Evolutionary conservation across 805 yeast species (phyloP).

Genomic region (Cyberlindnera maclurae): DNA sequence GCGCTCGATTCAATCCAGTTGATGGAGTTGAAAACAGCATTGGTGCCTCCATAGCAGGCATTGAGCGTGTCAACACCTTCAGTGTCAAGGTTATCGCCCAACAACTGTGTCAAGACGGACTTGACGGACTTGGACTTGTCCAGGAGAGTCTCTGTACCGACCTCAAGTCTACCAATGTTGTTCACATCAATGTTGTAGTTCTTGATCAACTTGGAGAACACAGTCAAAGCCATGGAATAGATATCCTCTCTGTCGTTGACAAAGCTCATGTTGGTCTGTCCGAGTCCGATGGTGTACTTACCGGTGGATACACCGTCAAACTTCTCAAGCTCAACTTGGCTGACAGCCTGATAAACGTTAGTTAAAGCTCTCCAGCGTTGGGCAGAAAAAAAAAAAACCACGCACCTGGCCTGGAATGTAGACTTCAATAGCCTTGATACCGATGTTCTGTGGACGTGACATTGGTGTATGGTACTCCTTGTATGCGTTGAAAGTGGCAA

Average conservation of each 20-base stretch:
- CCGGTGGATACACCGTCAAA: constrained; percentile 86
- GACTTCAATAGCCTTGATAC: constrained; percentile 93
- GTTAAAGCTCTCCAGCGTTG: background rate
- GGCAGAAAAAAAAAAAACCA: background rate
- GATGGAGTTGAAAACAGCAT: constrained; percentile 85
- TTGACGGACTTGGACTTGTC: constrained; percentile 97
- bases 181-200: constrained; percentile 78
- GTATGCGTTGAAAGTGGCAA: too few relatives aligned
- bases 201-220: constrained; percentile 62
- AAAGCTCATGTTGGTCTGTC: constrained; percentile 97
- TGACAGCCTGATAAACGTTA: constrained; percentile 43
- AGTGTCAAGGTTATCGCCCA: constrained; percentile 80
- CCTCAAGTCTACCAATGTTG: constrained; percentile 89
- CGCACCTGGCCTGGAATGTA: constrained; percentile 69
- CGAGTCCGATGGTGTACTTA: constrained; percentile 96
- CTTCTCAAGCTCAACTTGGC: constrained; percentile 81
- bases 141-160: constrained; percentile 94
- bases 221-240: constrained; percentile 93
- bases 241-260: constrained; percentile 97
- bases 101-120: constrained; percentile 89
- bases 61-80: constrained; percentile 95
- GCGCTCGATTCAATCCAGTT: constrained; percentile 94
- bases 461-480: background rate
- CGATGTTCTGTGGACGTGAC: constrained; percentile 69
- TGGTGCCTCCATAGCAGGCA: constrained; percentile 98